These are phyloP conservation scores for Cystobasidium tubakii DNA, from an alignment of 768 basidiomycete species.

Conservation along the genomic window DNA sequence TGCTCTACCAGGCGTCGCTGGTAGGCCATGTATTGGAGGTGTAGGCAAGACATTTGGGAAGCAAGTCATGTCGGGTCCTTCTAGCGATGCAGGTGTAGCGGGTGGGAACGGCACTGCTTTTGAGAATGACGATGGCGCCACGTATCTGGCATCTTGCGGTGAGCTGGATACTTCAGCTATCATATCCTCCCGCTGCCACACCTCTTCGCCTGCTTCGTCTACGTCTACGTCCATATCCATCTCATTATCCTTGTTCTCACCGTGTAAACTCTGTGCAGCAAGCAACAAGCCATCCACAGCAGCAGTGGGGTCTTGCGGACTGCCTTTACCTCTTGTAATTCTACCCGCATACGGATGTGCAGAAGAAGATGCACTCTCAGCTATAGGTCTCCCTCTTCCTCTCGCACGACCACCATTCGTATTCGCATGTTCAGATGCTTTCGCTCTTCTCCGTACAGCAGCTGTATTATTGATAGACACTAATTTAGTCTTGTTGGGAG, in stretches of 20 bases:
- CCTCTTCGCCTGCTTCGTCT: background rate
- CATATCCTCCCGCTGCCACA: background rate
- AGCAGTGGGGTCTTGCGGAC: background rate
- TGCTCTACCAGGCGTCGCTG: background rate
- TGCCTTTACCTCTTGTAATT: background rate
- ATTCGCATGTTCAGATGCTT: background rate
- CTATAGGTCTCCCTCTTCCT: conserved; percentile 7
- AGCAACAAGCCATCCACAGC: background rate
- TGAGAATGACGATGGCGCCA: background rate
- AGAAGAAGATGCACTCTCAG: background rate
- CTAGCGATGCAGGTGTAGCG: background rate
- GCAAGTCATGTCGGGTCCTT: conserved; percentile 16
- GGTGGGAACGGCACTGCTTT: background rate
- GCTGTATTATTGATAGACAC: background rate
- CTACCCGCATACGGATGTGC: background rate
- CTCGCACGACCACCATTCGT: background rate
- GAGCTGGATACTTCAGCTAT: background rate
- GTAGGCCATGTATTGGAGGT: background rate
- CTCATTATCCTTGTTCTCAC: background rate
- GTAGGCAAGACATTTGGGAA: background rate
- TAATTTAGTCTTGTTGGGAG: conserved; percentile 27
- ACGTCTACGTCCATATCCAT: background rate
- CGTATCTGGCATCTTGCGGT: background rate
- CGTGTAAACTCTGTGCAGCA: conserved; percentile 6
- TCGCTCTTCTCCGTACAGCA: background rate